Conservation (phyloP, 2,329 filamentous ascomycete species). For the Xylaria sp. region DNA sequence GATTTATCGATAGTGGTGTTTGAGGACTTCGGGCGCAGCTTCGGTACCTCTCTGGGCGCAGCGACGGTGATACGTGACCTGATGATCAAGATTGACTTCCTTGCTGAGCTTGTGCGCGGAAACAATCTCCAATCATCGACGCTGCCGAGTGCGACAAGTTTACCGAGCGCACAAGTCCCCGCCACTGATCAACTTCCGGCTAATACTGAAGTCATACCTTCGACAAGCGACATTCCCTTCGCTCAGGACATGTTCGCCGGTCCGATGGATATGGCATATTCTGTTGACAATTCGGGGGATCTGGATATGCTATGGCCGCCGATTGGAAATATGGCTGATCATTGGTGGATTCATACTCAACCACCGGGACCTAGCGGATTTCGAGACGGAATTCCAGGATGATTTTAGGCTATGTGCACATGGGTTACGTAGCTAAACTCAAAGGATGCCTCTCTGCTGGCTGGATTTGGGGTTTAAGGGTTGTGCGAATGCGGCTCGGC, state of each 20-base stretch:
- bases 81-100: slow-evolving; percentile 41
- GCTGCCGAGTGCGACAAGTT: slow-evolving; percentile 4
- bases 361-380: slow-evolving; percentile 17
- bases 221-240: slow-evolving; percentile 26
- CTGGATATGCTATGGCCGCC: slow-evolving; percentile 43
- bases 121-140: slow-evolving; percentile 24
- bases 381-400: slow-evolving; percentile 6
- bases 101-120: slow-evolving; percentile 34
- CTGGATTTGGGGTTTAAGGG: not conserved
- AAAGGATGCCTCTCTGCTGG: not conserved
- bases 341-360: slow-evolving; percentile 38
- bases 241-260: slow-evolving; percentile 31
- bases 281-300: slow-evolving; percentile 40
- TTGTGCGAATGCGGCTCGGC: not conserved
- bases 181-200: slow-evolving; percentile 7
- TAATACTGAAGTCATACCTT: slow-evolving; percentile 14
- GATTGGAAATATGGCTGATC: slow-evolving; percentile 37
- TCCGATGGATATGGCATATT: slow-evolving; percentile 42
- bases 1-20: slow-evolving; percentile 40
- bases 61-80: slow-evolving; percentile 43
- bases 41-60: slow-evolving; percentile 39
- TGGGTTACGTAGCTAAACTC: not conserved
- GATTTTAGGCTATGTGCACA: not conserved
- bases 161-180: slow-evolving; percentile 10
- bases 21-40: slow-evolving; percentile 41